Conservation (phyloP, 441 rosid species). For the Populus hybrid region DNA sequence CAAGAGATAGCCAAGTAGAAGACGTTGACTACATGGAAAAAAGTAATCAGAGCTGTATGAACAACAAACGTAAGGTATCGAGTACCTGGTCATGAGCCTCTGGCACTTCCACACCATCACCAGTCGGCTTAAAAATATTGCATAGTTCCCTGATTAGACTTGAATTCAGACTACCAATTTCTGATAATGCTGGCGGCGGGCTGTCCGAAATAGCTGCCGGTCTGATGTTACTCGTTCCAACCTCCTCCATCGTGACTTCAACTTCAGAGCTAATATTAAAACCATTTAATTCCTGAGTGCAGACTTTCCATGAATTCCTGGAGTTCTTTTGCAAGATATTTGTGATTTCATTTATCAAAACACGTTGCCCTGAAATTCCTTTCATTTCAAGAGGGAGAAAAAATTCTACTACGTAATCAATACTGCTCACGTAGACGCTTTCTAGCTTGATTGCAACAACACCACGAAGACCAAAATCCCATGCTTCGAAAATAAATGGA, state of each 20-base stretch:
- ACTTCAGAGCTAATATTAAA: background rate
- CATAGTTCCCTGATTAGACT: background rate
- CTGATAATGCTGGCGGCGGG: background rate
- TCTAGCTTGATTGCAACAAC: too few relatives aligned
- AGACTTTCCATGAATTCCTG: background rate
- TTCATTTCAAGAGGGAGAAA: background rate
- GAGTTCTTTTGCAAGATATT: background rate
- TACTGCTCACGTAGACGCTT: background rate
- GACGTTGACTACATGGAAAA: too few relatives aligned
- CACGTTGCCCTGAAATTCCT: background rate
- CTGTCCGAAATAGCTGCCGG: background rate
- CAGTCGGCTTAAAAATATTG: background rate
- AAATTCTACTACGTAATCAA: background rate
- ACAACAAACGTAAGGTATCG: too few relatives aligned
- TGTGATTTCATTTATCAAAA: background rate
- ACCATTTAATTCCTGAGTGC: background rate
- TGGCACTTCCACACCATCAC: background rate
- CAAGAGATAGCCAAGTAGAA: too few relatives aligned
- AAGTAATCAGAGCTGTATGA: too few relatives aligned
- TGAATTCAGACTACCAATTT: background rate
- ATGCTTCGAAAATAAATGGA: too few relatives aligned
- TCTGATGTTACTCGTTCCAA: too few relatives aligned
- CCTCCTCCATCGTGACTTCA: too few relatives aligned
- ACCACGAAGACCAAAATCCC: too few relatives aligned
- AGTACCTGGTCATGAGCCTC: background rate